Evolutionary conservation across 495 filamentous ascomycete species (phyloP).

Genomic region (Symbiotaphrina buchneri): DNA sequence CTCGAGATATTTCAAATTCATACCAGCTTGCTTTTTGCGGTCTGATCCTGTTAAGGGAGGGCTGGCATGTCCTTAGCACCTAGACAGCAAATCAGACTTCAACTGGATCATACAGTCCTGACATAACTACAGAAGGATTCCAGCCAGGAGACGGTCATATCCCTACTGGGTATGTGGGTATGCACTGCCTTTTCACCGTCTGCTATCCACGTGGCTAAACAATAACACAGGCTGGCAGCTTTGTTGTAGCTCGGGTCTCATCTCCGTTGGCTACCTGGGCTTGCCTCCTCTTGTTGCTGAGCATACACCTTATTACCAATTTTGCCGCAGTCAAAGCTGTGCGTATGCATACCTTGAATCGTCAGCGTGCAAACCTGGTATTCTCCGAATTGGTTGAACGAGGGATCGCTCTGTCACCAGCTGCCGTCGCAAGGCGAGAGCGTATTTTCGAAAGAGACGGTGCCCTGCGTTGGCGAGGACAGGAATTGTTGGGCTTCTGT

Average conservation of each 20-base stretch:
- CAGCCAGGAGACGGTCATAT: constrained; percentile 88
- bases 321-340: constrained; percentile 71
- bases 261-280: constrained; percentile 51
- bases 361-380: constrained; percentile 67
- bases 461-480: constrained; percentile 30
- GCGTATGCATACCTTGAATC: constrained; percentile 65
- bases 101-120: too few species aligned
- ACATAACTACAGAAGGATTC: constrained; percentile 82
- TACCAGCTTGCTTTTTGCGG: too few species aligned
- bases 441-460: constrained; percentile 46
- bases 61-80: too few species aligned
- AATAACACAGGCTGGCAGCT: constrained; percentile 36
- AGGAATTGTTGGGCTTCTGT: constrained; percentile 21
- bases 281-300: constrained; percentile 46
- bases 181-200: constrained; percentile 9
- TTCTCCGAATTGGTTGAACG: constrained; percentile 34
- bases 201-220: neutral
- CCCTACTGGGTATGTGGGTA: constrained; percentile 72
- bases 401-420: constrained; percentile 30
- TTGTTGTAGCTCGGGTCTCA: constrained; percentile 57
- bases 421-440: constrained; percentile 41
- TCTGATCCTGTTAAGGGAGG: too few species aligned
- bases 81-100: too few species aligned
- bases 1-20: too few species aligned
- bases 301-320: constrained; percentile 59